Evolutionary conservation across 495 filamentous ascomycete genomes (phyloP).

Genomic region (Penicillium mononematosum): DNA sequence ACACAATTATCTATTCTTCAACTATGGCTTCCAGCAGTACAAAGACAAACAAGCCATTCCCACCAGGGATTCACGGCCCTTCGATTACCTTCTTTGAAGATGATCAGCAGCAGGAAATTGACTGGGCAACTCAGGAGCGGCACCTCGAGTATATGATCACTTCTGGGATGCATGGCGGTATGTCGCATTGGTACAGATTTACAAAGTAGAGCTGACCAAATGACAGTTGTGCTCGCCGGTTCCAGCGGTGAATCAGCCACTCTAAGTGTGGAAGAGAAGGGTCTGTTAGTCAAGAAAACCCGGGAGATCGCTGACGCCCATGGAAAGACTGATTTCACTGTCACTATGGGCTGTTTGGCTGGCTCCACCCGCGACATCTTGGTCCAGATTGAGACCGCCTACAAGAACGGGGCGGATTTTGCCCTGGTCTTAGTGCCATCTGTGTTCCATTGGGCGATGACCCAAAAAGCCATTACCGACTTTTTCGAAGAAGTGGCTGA

Average conservation of each 20-base stretch:
- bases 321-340: conserved; percentile 26
- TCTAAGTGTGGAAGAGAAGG: conserved; percentile 42
- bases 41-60: background rate
- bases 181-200: background rate
- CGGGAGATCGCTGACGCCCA: conserved; percentile 59
- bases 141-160: background rate
- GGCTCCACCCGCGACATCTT: conserved; percentile 58
- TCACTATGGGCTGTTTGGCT: conserved; percentile 47
- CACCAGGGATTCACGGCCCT: background rate
- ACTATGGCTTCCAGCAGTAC: background rate
- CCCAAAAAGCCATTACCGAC: conserved; percentile 50
- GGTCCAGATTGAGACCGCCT: conserved; percentile 22
- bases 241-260: conserved; percentile 1
- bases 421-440: conserved; percentile 56
- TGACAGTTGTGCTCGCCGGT: background rate
- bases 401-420: conserved; percentile 49
- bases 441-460: conserved; percentile 58
- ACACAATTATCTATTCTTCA: background rate
- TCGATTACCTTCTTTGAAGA: background rate
- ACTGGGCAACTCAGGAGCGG: background rate
- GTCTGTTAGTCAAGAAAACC: conserved; percentile 45
- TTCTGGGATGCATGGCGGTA: background rate
- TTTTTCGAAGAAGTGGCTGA: conserved; percentile 58
- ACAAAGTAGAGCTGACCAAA: background rate
- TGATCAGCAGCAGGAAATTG: background rate